Conservation (phyloP, 1,139 yeast species). For the Yamadazyma mexicana region DNA sequence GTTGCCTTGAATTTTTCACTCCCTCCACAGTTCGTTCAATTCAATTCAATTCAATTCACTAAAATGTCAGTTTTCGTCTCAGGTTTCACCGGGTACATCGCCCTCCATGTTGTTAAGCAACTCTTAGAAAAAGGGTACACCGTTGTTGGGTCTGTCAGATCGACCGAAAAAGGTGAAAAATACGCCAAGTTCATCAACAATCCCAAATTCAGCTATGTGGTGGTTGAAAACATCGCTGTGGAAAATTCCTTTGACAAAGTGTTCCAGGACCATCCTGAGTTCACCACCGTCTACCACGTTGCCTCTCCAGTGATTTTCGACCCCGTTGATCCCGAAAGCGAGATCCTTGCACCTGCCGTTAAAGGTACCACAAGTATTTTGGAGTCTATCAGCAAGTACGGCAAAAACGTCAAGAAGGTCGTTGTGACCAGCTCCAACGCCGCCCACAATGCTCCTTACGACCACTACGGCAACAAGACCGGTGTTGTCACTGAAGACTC, state of each 20-base stretch:
- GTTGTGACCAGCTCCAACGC: conserved; percentile 43
- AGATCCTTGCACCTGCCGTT: conserved; percentile 27
- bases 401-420: conserved; percentile 27
- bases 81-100: conserved; percentile 12
- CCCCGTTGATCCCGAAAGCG: conserved; percentile 17
- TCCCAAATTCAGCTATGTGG: conserved; percentile 22
- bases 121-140: conserved; percentile 21
- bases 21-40: too few relatives aligned
- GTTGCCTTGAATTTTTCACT: too few relatives aligned
- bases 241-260: conserved; percentile 15
- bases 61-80: conserved; percentile 9
- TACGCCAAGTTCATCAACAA: conserved; percentile 16
- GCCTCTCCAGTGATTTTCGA: conserved; percentile 15
- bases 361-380: conserved; percentile 35
- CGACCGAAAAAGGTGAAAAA: conserved; percentile 23
- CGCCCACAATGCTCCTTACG: conserved; percentile 18
- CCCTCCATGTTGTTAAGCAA: conserved; percentile 31
- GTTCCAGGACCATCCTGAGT: conserved; percentile 15
- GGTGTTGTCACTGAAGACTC: conserved; percentile 27
- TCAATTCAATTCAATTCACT: too few relatives aligned
- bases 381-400: conserved; percentile 22
- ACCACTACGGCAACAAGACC: conserved; percentile 27
- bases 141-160: conserved; percentile 31
- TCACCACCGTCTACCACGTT: conserved; percentile 15
- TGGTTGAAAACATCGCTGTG: conserved; percentile 19